phyloP scores from a whole-genome alignment of 257 asterid genomes.

The Cinchona pubescens region DNA sequence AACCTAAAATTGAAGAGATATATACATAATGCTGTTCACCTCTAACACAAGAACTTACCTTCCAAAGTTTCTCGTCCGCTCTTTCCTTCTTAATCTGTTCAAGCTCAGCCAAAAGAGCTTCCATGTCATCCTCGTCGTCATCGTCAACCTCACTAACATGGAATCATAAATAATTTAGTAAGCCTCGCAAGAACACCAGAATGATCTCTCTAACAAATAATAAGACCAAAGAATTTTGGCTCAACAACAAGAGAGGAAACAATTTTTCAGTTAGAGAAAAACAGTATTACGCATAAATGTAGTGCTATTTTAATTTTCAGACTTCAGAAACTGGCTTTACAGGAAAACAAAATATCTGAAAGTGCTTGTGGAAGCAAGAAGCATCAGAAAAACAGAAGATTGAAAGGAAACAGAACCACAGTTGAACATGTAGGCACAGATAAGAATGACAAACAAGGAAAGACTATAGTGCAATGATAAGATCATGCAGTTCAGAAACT shows the following conservation, averaged over 20 bases:
- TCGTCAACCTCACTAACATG: slow-evolving; percentile 47
- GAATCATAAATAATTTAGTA: slow-evolving; percentile 5
- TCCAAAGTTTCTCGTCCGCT: slow-evolving; percentile 76
- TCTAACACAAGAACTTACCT: slow-evolving; percentile 40
- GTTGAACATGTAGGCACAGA: background rate
- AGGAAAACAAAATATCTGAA: background rate
- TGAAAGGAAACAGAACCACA: background rate
- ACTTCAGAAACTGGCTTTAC: no score
- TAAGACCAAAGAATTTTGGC: background rate
- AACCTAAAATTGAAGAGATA: background rate
- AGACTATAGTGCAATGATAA: background rate
- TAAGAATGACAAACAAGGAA: background rate
- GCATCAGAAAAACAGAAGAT: background rate
- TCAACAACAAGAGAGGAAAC: background rate
- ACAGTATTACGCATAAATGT: no score
- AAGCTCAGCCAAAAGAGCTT: slow-evolving; percentile 91
- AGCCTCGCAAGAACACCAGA: background rate
- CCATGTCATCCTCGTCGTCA: slow-evolving; percentile 72
- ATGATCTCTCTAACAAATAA: background rate
- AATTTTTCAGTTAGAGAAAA: no score
- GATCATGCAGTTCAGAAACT: background rate
- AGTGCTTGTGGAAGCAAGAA: background rate
- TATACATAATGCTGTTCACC: background rate
- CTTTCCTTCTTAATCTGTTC: slow-evolving; percentile 85
- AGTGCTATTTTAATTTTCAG: no score